A percentile compares a stretch with the other conserved stretches of the same genome.
These are phyloP conservation scores for Exophiala oligosperma DNA, from an alignment of 2,329 filamentous ascomycete species.

Conservation along the genomic window DNA sequence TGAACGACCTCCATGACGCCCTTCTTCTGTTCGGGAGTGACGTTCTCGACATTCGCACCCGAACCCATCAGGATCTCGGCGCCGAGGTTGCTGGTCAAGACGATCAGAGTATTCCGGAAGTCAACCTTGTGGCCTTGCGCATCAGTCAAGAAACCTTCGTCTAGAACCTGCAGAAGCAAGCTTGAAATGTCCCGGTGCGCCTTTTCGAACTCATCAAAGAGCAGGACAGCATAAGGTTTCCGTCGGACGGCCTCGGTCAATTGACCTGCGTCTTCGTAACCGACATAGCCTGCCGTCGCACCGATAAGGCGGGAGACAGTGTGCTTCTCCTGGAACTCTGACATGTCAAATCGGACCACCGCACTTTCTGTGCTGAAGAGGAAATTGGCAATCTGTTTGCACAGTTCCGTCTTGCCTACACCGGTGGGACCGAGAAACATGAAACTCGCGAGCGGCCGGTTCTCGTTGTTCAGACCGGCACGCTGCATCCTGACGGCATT, in stretches of 20 bases:
- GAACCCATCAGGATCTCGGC: constrained; percentile 85
- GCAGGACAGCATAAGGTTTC: constrained; percentile 90
- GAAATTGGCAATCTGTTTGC: constrained; percentile 92
- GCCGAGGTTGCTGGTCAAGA: constrained; percentile 92
- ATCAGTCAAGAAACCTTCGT: constrained; percentile 94
- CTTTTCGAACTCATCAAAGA: constrained; percentile 98
- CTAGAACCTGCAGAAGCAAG: constrained; percentile 86
- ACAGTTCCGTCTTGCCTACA: constrained; percentile 95
- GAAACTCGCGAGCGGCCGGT: constrained; percentile 87
- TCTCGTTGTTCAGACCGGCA: constrained; percentile 87
- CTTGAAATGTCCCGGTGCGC: constrained; percentile 93
- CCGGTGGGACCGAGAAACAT: constrained; percentile 98
- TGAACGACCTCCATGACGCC: constrained; percentile 88
- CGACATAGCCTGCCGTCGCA: constrained; percentile 89
- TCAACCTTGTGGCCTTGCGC: constrained; percentile 95
- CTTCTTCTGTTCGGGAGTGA: constrained; percentile 70
- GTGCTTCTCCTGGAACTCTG: constrained; percentile 95
- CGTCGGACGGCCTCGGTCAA: constrained; percentile 91
- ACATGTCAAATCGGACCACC: constrained; percentile 95
- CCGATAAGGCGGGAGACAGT: constrained; percentile 92
- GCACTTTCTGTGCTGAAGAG: constrained; percentile 90
- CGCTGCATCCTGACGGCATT: constrained; percentile 93
- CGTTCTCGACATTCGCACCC: constrained; percentile 61
- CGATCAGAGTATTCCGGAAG: constrained; percentile 94
- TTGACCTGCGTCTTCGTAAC: constrained; percentile 95